A percentile compares a stretch with the other conserved stretches of the same genome.
Evolutionary conservation across 129 eudicot genomes (phyloP).

Genomic region (Tagetes erecta): DNA sequence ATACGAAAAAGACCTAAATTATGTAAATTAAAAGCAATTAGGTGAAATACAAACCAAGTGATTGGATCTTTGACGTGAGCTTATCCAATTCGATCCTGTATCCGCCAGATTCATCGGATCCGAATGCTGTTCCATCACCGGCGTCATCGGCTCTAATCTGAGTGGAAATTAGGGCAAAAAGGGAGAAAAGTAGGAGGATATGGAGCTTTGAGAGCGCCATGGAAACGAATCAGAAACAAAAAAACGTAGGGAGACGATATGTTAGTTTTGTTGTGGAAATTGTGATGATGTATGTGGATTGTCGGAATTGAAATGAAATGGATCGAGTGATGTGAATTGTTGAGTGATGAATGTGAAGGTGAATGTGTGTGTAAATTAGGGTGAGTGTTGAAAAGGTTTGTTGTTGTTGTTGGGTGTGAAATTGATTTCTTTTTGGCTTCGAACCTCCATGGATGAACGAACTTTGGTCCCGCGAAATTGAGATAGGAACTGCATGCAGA

Average conservation of each 20-base stretch:
- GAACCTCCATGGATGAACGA: background rate
- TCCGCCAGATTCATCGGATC: constrained; percentile 47
- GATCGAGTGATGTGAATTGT: constrained; percentile 19
- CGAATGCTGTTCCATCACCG: constrained; percentile 36
- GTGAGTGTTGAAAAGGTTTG: constrained; percentile 28
- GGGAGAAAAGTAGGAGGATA: constrained; percentile 31
- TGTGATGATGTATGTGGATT: constrained; percentile 10
- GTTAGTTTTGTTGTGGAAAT: constrained; percentile 10
- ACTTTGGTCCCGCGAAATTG: background rate
- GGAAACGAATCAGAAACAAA: constrained; percentile 7
- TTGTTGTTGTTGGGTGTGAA: background rate
- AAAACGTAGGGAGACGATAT: background rate
- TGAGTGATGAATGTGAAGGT: constrained; percentile 12
- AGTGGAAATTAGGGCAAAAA: constrained; percentile 41
- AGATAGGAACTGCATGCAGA: no score
- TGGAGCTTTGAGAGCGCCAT: constrained; percentile 53
- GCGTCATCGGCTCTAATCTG: constrained; percentile 39
- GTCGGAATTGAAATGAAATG: constrained; percentile 11
- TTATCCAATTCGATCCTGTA: constrained; percentile 47
- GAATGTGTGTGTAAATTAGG: background rate
- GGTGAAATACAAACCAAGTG: constrained; percentile 51
- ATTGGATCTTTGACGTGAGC: constrained; percentile 63
- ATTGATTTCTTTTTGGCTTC: background rate
- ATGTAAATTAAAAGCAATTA: background rate
- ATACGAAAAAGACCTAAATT: background rate